Base-by-base conservation (phyloP, 2,329 filamentous ascomycete species). In the Exophiala bonariae region DNA sequence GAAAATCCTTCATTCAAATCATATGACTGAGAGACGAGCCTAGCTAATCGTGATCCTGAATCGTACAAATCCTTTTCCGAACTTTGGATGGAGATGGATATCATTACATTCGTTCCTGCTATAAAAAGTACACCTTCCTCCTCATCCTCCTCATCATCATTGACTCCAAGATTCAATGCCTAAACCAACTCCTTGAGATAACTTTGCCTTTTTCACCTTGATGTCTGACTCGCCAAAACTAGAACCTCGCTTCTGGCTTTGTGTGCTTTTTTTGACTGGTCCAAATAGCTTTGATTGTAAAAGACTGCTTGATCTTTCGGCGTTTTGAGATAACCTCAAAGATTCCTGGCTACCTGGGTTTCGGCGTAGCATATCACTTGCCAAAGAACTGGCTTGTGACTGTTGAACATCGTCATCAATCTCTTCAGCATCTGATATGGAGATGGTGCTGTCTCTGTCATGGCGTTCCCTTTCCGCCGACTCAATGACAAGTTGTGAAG, bases 391-490 rank as follows among this genome's bases (percentile, higher is more conserved):
- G 7, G 89, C 88, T 60, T 88, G 86, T 47, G 86, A 89, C 59
- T 86, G 86, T 26, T 76, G 79, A 0, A 90, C 69, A 34, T 86
- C 82, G 32, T 87, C 83, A 41, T 76, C 79, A 9, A 80, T 76
- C 34, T 71, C 66, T 39, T 78, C 75, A 6, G 65, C 63, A 34
- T 81, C 79, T 1, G 78, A 79, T 16, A 81, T 85, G 1, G 89
- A 93, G 39, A 93, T 90, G 2, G 89, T 95, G 70, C 87, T 92
- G 65, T 95, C 89, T 50, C 88, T 82, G 65, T 89, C 90, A 66
- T 83, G 82, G 9, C 51, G 55, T 30, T 80, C 76, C 39, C 72
- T 72, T 16, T 73, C 70, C 9, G 56, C 54, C 11, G 59, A 61
- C 16, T 60, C 57, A 18, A 58, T 57, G 20, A 28, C 64, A 61